These are phyloP conservation scores for Kuraishia capsulata DNA, from an alignment of 805 yeast species.

Conservation along the genomic window DNA sequence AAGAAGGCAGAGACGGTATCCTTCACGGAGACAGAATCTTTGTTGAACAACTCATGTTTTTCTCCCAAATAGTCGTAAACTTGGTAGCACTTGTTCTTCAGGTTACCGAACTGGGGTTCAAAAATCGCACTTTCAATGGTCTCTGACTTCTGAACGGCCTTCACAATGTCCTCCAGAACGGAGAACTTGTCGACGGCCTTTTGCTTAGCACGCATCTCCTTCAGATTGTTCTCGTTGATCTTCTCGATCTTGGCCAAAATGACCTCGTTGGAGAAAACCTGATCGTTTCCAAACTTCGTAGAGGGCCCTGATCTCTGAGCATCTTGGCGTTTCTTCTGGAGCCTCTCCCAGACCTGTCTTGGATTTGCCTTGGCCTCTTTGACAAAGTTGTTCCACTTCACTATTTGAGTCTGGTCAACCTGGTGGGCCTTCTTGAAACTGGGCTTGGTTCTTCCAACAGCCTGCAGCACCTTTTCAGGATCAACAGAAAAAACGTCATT, in stretches of 20 bases:
- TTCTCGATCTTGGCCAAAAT: constrained; percentile 11
- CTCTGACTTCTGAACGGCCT: constrained; percentile 11
- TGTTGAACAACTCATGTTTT: constrained; percentile 11
- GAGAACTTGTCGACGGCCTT: constrained; percentile 33
- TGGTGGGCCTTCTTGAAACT: constrained; percentile 55
- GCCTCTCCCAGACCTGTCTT: constrained; percentile 43
- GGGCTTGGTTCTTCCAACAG: constrained; percentile 83
- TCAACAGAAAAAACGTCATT: constrained; percentile 84
- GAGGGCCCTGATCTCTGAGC: constrained; percentile 19
- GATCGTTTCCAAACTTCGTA: constrained; percentile 4
- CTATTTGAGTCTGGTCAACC: constrained; percentile 63
- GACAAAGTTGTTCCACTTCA: constrained; percentile 69
- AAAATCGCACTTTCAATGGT: constrained; percentile 22
- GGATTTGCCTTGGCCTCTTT: constrained; percentile 49
- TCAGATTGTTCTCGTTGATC: constrained; percentile 28
- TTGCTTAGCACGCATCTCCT: constrained; percentile 23
- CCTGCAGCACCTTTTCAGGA: constrained; percentile 78
- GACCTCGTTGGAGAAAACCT: constrained; percentile 4
- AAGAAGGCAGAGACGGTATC: neutral
- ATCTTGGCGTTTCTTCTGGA: constrained; percentile 29
- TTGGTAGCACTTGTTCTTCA: constrained; percentile 22
- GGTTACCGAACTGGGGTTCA: constrained; percentile 24
- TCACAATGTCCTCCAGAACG: constrained; percentile 34
- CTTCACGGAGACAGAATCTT: neutral
- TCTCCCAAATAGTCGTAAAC: constrained; percentile 21